Evolutionary conservation across 164 flowering plant genomes (phyloP).

Genomic region (Magnolia kwangsiensis): DNA sequence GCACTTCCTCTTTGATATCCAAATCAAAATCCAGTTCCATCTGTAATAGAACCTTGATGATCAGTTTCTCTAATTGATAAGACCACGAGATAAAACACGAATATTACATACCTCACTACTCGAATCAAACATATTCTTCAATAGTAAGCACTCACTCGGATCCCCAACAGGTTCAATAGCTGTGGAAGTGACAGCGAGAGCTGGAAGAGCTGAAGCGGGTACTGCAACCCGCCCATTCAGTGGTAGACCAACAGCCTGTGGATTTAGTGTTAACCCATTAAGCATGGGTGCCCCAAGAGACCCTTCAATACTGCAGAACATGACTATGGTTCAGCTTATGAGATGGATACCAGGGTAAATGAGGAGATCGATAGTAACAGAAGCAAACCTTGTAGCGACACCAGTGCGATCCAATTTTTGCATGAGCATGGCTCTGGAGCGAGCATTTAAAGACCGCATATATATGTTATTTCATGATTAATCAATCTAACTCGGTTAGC

Average conservation of each 20-base stretch:
- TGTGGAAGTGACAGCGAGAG: conserved; percentile 26
- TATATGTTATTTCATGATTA: too few species aligned
- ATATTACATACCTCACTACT: conserved; percentile 58
- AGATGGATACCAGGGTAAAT: conserved; percentile 1
- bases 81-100: not conserved
- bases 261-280: conserved; percentile 55
- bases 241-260: conserved; percentile 38
- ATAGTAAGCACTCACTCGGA: conserved; percentile 66
- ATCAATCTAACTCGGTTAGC: too few species aligned
- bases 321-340: conserved; percentile 19
- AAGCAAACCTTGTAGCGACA: conserved; percentile 64
- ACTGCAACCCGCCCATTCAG: conserved; percentile 38
- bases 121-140: conserved; percentile 97
- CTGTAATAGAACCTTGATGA: conserved; percentile 36
- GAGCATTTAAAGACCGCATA: conserved; percentile 88
- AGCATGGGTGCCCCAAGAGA: conserved; percentile 60
- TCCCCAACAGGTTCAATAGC: conserved; percentile 56
- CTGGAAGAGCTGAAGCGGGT: conserved; percentile 35
- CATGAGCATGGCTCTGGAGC: conserved; percentile 87
- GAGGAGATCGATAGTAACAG: not conserved
- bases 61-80: not conserved
- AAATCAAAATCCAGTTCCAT: conserved; percentile 78
- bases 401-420: conserved; percentile 85
- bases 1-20: conserved; percentile 84
- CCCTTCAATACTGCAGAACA: conserved; percentile 75